A percentile compares a stretch with the other conserved stretches of the same genome.
Conservation (phyloP, 306 rosid species). For the Pyrus betulifolia region DNA sequence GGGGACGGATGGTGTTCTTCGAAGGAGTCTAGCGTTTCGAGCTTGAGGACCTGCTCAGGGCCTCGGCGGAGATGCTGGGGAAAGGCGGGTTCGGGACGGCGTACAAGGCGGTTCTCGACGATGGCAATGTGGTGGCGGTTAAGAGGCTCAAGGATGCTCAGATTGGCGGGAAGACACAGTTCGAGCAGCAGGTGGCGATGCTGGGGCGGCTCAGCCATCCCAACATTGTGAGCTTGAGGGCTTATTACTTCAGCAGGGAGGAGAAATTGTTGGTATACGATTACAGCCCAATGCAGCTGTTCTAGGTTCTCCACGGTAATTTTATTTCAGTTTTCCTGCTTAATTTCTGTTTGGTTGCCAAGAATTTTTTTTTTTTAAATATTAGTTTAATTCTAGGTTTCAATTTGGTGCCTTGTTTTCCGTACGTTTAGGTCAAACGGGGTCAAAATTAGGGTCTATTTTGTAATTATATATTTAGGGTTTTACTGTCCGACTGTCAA, state of each 20-base stretch:
- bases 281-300: conserved; percentile 69
- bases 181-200: conserved; percentile 68
- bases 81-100: conserved; percentile 82
- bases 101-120: conserved; percentile 79
- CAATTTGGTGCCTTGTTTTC: too few species aligned
- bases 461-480: neutral
- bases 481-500: neutral
- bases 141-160: conserved; percentile 68
- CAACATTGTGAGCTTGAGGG: conserved; percentile 53
- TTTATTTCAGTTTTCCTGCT: neutral
- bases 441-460: neutral
- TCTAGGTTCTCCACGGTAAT: conserved; percentile 83
- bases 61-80: conserved; percentile 92
- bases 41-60: conserved; percentile 68
- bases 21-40: conserved; percentile 70
- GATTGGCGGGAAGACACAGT: conserved; percentile 63
- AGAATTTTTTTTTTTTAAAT: neutral
- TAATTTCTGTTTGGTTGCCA: neutral
- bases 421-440: too few species aligned
- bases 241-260: conserved; percentile 68
- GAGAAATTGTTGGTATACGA: conserved; percentile 79
- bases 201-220: conserved; percentile 54
- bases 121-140: conserved; percentile 77
- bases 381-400: neutral
- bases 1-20: conserved; percentile 72